phyloP scores from a whole-genome alignment of 495 filamentous ascomycete genomes.

The Penicillium bovifimosum region DNA sequence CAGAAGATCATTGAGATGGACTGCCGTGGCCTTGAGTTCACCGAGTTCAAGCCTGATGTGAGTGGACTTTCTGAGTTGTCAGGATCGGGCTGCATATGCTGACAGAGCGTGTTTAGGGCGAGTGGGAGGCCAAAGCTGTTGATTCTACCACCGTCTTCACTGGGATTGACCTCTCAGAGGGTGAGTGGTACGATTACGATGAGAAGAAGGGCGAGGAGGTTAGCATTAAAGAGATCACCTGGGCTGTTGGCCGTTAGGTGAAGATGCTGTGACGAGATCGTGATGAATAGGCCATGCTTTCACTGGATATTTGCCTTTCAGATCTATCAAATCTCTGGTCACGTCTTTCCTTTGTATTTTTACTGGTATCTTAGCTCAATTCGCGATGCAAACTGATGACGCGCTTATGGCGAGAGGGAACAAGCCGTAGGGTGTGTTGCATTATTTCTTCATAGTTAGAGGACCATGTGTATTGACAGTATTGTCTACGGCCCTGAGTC shows the following conservation, averaged over 20 bases:
- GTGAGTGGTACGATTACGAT: constrained; percentile 88
- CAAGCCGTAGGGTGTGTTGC: not conserved
- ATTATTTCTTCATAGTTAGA: not conserved
- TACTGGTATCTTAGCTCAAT: constrained; percentile 7
- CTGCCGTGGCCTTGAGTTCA: constrained; percentile 90
- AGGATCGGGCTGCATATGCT: not conserved
- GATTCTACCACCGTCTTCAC: constrained; percentile 76
- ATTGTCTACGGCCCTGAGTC: no score
- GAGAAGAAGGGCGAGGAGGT: constrained; percentile 76
- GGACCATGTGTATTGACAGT: no score
- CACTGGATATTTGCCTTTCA: not conserved
- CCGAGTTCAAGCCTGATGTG: constrained; percentile 83
- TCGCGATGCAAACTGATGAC: not conserved
- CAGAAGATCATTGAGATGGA: constrained; percentile 84
- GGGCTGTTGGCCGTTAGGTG: constrained; percentile 59
- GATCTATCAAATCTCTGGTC: not conserved
- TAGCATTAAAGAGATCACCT: constrained; percentile 87
- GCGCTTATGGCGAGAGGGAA: not conserved
- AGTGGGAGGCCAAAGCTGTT: constrained; percentile 77
- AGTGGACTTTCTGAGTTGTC: constrained; percentile 9
- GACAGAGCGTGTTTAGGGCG: constrained; percentile 50
- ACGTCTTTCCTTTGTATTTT: constrained; percentile 8
- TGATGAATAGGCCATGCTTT: not conserved
- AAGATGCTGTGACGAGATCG: not conserved
- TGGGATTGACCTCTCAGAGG: constrained; percentile 74